These are phyloP conservation scores for Kalanchoe fedtschenkoi DNA, from an alignment of 164 flowering plant genomes.

Conservation along the genomic window DNA sequence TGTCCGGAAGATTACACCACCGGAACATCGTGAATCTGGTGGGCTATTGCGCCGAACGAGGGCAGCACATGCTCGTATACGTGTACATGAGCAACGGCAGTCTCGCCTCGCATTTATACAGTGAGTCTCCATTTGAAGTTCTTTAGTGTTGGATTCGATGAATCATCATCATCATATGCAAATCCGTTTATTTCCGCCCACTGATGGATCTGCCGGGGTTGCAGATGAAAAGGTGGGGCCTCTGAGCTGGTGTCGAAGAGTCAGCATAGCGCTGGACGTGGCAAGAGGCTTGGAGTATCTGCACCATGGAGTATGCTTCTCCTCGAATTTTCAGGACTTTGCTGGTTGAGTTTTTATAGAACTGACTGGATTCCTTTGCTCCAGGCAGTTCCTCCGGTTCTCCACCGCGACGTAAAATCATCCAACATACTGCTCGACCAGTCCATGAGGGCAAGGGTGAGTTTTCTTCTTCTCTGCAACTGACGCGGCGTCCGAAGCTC, in stretches of 20 bases:
- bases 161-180: not conserved
- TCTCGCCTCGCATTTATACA: slow-evolving; percentile 83
- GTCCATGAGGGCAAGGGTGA: slow-evolving; percentile 91
- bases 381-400: slow-evolving; percentile 91
- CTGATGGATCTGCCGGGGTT: too few species aligned
- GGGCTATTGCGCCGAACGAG: slow-evolving; percentile 92
- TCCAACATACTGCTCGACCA: slow-evolving; percentile 86
- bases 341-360: not conserved
- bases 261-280: slow-evolving; percentile 78
- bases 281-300: slow-evolving; percentile 98
- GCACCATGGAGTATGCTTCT: slow-evolving; percentile 77
- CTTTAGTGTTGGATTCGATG: not conserved
- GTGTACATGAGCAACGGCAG: slow-evolving; percentile 92
- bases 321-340: not conserved
- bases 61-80: slow-evolving; percentile 83
- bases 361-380: slow-evolving; percentile 4
- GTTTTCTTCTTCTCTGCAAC: slow-evolving; percentile 9
- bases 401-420: slow-evolving; percentile 92
- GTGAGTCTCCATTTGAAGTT: slow-evolving; percentile 35
- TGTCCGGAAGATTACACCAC: slow-evolving; percentile 89
- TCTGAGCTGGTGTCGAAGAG: slow-evolving; percentile 79
- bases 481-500: not conserved
- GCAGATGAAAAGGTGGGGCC: slow-evolving; percentile 54
- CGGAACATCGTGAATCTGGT: slow-evolving; percentile 93
- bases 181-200: too few species aligned